Conservation (phyloP, 208 protist genomes). For the Wallacemonas collosoma region DNA sequence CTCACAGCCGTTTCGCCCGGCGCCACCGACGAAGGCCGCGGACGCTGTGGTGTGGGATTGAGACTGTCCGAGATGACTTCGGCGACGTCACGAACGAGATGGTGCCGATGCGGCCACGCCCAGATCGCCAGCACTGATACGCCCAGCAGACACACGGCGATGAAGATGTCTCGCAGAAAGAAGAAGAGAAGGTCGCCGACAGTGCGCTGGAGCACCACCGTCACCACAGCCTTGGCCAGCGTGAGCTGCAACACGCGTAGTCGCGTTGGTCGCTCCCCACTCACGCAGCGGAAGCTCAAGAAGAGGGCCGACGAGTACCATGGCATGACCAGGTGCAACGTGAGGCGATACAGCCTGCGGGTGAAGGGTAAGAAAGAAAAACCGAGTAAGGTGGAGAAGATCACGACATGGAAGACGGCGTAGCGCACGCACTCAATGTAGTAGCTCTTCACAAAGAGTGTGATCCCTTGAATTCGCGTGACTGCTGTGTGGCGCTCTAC, state of each 20-base stretch:
- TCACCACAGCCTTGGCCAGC: slow-evolving; percentile 27
- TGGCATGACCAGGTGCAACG: slow-evolving; percentile 63
- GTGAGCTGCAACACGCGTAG: slow-evolving; percentile 30
- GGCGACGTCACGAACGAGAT: slow-evolving; percentile 32
- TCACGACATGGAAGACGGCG: slow-evolving; percentile 47
- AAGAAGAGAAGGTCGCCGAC: slow-evolving; percentile 63
- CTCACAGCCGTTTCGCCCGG: slow-evolving; percentile 2
- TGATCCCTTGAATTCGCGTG: slow-evolving; percentile 31
- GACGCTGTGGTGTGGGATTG: slow-evolving; percentile 22
- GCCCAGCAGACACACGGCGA: slow-evolving; percentile 36
- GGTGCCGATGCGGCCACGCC: slow-evolving; percentile 42
- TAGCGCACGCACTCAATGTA: slow-evolving; percentile 49
- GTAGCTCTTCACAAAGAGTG: slow-evolving; percentile 54
- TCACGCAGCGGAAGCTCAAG: slow-evolving; percentile 56
- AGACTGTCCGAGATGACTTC: slow-evolving; percentile 40
- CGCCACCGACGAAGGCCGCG: background rate
- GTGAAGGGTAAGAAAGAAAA: slow-evolving; percentile 72
- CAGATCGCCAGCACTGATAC: slow-evolving; percentile 31
- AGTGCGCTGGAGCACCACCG: slow-evolving; percentile 58
- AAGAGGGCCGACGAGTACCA: slow-evolving; percentile 66
- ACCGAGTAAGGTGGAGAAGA: slow-evolving; percentile 55
- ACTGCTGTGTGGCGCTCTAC: slow-evolving; percentile 32
- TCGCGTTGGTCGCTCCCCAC: slow-evolving; percentile 11
- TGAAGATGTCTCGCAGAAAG: slow-evolving; percentile 55
- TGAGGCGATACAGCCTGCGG: slow-evolving; percentile 61